Percentiles rank a stretch among this genome's conserved stretches.
Evolutionary conservation across 345 rosid species (phyloP).

Genomic region (Murraya koenigii): DNA sequence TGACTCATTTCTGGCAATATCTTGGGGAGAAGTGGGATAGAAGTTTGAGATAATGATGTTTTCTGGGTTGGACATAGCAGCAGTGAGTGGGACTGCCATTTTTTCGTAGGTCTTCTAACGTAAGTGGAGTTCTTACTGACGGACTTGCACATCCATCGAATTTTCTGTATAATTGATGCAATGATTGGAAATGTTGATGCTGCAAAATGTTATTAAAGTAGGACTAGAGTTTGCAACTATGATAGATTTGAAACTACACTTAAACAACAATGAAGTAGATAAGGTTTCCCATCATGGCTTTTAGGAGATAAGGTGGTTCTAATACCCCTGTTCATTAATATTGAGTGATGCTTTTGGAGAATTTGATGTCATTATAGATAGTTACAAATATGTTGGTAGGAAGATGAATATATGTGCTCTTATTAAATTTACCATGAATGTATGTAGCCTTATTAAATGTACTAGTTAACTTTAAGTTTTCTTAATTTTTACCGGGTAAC

Average conservation of each 20-base stretch:
- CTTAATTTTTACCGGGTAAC: no score
- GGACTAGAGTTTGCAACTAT: neutral
- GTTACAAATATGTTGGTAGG: neutral
- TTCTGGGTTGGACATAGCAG: neutral
- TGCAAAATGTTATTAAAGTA: neutral
- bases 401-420: neutral
- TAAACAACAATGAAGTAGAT: neutral
- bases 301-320: neutral
- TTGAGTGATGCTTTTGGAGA: neutral
- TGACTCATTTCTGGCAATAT: neutral
- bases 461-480: no score
- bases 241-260: neutral
- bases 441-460: no score
- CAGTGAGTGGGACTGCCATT: neutral
- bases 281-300: neutral
- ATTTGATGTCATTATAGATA: neutral
- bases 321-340: neutral
- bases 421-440: no score
- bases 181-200: neutral
- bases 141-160: neutral
- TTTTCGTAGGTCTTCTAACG: neutral
- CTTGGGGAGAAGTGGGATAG: neutral
- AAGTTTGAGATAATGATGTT: neutral
- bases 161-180: neutral
- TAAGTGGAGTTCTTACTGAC: neutral